Percentiles rank a stretch among this genome's conserved stretches.
These are phyloP conservation scores for Amanita jacksonii DNA, from an alignment of 768 basidiomycete species.

Conservation along the genomic window DNA sequence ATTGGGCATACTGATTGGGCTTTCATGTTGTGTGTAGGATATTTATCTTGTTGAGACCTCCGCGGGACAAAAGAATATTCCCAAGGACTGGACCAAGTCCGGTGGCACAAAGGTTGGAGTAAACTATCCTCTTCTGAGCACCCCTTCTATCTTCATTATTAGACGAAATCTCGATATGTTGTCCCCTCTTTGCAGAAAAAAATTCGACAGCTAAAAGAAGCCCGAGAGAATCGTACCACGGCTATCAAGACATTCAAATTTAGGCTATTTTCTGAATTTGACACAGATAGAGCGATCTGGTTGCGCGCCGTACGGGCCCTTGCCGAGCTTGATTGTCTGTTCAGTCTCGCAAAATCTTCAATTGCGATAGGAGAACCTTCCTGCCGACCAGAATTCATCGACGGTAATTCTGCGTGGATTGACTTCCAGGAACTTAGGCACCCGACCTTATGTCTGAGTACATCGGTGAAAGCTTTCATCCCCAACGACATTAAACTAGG, in stretches of 20 bases:
- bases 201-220: conserved; percentile 84
- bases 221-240: conserved; percentile 75
- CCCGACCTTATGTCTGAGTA: conserved; percentile 68
- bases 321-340: conserved; percentile 93
- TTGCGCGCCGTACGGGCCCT: conserved; percentile 75
- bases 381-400: conserved; percentile 87
- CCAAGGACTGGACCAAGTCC: conserved; percentile 76
- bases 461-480: conserved; percentile 67
- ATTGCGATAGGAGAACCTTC: conserved; percentile 84
- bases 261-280: conserved; percentile 73
- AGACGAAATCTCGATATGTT: conserved; percentile 71
- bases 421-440: conserved; percentile 89
- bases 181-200: conserved; percentile 63
- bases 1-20: neutral
- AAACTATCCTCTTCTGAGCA: neutral
- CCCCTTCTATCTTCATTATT: conserved; percentile 5
- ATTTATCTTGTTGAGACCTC: conserved; percentile 83
- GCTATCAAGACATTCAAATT: conserved; percentile 79
- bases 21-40: conserved; percentile 41
- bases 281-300: conserved; percentile 73
- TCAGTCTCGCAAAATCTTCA: conserved; percentile 86
- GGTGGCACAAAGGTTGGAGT: conserved; percentile 64
- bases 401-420: conserved; percentile 67
- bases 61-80: conserved; percentile 50
- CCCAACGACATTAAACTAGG: conserved; percentile 90